Evolutionary conservation across 2,329 filamentous ascomycete species (phyloP).

Genomic region (Paracorniculantispora psalliotae): DNA sequence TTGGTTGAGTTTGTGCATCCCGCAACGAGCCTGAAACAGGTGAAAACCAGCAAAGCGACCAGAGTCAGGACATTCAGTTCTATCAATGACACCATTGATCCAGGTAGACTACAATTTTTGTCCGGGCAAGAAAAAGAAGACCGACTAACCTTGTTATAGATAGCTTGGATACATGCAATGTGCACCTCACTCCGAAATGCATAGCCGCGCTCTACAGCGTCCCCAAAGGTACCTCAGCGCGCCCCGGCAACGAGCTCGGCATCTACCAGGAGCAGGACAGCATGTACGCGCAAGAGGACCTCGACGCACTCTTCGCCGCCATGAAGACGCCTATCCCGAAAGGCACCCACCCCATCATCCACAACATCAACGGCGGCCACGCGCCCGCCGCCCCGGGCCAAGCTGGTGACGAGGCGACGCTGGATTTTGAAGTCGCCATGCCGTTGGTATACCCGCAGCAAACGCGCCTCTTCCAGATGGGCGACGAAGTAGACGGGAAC

Average conservation of each 20-base stretch:
- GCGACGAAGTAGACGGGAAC: background rate
- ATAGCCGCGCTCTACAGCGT: slow-evolving; percentile 42
- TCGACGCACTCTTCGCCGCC: slow-evolving; percentile 31
- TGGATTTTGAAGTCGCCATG: slow-evolving; percentile 45
- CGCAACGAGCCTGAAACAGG: slow-evolving; percentile 12
- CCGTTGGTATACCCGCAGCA: slow-evolving; percentile 48
- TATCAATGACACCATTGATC: background rate
- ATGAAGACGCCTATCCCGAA: slow-evolving; percentile 20
- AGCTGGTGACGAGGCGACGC: slow-evolving; percentile 36
- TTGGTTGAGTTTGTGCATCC: slow-evolving; percentile 37
- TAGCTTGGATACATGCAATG: slow-evolving; percentile 34
- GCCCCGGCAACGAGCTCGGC: slow-evolving; percentile 33
- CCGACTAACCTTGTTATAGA: background rate
- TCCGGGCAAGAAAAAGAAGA: no score
- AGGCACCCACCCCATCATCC: slow-evolving; percentile 19
- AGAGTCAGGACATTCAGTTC: background rate
- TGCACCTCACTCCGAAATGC: slow-evolving; percentile 51
- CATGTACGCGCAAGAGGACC: slow-evolving; percentile 35
- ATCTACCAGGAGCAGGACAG: slow-evolving; percentile 37
- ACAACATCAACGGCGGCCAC: slow-evolving; percentile 33
- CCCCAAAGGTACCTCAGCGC: slow-evolving; percentile 17
- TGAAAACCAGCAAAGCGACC: background rate
- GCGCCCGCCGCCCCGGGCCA: slow-evolving; percentile 6
- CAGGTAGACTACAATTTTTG: background rate
- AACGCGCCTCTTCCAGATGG: slow-evolving; percentile 21